Base-by-base conservation (phyloP, 108 stramenopile species). In the Nitzschia putrida region DNA sequence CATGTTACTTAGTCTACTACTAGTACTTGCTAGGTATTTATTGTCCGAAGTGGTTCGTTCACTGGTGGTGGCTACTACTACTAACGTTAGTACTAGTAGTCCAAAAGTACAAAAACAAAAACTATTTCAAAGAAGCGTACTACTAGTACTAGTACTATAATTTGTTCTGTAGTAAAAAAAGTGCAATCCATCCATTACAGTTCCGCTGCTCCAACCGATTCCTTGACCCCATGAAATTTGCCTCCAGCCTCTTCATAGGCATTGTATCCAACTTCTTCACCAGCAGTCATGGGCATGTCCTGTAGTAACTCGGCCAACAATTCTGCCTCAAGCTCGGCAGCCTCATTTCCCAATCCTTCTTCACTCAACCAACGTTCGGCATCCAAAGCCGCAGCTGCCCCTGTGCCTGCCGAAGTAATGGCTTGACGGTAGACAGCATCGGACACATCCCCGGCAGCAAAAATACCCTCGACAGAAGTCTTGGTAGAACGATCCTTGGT, bases 401-500 rank as follows among this genome's bases (percentile, higher is more conserved):
- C 97, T 76, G 88, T 93, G 45, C 97, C 96, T 0, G 97, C 97
- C 52, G 86, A 85, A 11, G 96, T 98, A 64, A 95, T 92, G 12
- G 94, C 97, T 80, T 98, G 97, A 37, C 97, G 93, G 66, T 98
- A 98, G 34, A 94, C 68, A 37, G 87, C 73, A 83, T 98, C 97
- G 8, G 93, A 81, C 13, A 96, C 96, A 77, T 98, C 97, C 5
- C 97, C 97, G 21, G 94, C 95, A 1, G 97, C 96, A 79, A 96
- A 98, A 64, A 97, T 94, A 54, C 97, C 97, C 38, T 84, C 79
- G 12, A 97, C 88, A 26, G 89, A 92, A 2, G 96, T 95, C 50
- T 77, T 74, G 5, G 96, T 97, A 29, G 80, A 82, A 8, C 53
- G 47, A 20, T 76, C 86, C 65, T 64, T 20, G 0, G 87, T 84